Evolutionary conservation across 805 yeast genomes (phyloP), one percentile per base, ranked within the genome.

Genomic region (Candida corydali): DNA sequence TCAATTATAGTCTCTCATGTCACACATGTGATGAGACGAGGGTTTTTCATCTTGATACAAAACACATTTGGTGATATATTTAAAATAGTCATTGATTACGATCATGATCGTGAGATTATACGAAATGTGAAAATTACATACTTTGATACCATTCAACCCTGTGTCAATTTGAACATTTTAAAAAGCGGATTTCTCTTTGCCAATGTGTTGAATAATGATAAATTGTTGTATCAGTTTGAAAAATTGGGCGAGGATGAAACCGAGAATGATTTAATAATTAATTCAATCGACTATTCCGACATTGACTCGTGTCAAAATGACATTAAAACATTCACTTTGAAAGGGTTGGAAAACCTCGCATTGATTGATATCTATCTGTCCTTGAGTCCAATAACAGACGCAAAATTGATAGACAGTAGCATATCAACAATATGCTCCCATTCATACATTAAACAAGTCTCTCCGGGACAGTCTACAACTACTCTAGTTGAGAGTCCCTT

Each of bases 171-270:
- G 9, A 63, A 70, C 26, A 76, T 91, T 28, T 69, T 88, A 43
- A 81, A 74, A 44, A 73, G 84, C 5, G 98, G 98, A 0, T 83
- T 78, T 45, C 49, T 91, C 25, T 85, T 77, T 54, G 83, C 82
- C 1, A 79, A 80, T 42, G 63, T 78, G 7, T 81, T 81, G 39
- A 56, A 65, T 39, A 78, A 82, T 19, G 79, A 82, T 49, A 85
- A 81, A 48, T 56, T 65, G 14, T 63, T 85, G n/a, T 86, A 80
- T 50, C 96, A 87, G 54, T 83, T 91, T 49, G 86, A 82, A 43
- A 74, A 74, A 34, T 61, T 88, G 30, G 96, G 94, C 1, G 80
- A 75, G 32, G 78, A 73, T 17, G 75, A 61, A 10, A 70, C 69
- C 17, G 46, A 40, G 3, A 18, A 39, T 1, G 48, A 55, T 2